Conservation (phyloP, 78 protist genomes). For the Chrysochromulina tobinii region DNA sequence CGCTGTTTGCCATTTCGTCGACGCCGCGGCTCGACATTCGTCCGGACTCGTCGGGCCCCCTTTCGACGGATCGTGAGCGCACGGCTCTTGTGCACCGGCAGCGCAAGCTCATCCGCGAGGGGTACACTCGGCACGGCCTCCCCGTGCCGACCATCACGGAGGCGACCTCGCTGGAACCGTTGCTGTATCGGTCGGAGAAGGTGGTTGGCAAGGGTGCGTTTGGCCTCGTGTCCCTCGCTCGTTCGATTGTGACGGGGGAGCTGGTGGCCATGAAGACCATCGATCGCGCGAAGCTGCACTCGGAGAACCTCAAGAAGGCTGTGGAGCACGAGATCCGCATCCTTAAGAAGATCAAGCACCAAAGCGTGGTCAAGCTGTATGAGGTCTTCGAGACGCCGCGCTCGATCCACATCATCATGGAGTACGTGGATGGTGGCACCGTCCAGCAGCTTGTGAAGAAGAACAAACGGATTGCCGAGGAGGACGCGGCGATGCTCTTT, state of each 20-base stretch:
- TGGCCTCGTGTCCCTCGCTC: background rate
- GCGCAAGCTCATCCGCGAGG: too few species aligned
- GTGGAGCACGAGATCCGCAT: conserved; percentile 41
- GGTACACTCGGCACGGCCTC: too few species aligned
- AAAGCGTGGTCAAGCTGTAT: background rate
- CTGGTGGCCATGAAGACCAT: conserved; percentile 6
- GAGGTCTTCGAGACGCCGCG: conserved; percentile 44
- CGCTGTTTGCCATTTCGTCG: too few species aligned
- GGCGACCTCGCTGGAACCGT: too few species aligned
- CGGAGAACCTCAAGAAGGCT: background rate
- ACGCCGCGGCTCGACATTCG: too few species aligned
- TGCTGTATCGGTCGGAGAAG: background rate
- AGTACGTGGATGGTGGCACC: conserved; percentile 32
- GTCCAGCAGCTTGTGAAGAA: conserved; percentile 17
- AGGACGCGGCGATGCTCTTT: conserved; percentile 23
- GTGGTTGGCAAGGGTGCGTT: background rate
- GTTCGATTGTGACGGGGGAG: background rate
- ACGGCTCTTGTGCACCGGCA: too few species aligned
- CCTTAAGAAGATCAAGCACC: conserved; percentile 23
- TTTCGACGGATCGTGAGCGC: too few species aligned
- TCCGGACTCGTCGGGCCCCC: too few species aligned
- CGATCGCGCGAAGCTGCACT: conserved; percentile 1
- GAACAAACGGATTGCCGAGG: conserved; percentile 16
- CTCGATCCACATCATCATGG: conserved; percentile 38
- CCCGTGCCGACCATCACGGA: too few species aligned